Conservation (phyloP, 371 early-diverging fungal species). For the Syncephalis plumigaleata region DNA sequence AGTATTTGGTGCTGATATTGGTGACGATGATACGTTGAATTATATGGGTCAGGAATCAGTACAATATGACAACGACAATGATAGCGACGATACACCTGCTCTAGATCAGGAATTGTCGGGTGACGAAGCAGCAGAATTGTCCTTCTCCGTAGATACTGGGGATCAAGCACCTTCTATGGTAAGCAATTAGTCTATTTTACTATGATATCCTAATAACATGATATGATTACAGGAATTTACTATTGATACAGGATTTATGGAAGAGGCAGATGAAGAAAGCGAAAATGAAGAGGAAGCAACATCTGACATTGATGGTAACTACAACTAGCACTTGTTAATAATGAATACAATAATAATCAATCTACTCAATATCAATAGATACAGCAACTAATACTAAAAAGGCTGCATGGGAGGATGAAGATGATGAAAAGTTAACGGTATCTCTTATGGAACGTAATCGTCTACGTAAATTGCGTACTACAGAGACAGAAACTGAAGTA, state of each 20-base stretch:
- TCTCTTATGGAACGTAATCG: constrained; percentile 41
- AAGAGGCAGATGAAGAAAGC: constrained; percentile 9
- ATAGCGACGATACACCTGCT: constrained; percentile 13
- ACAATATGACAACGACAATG: constrained; percentile 8
- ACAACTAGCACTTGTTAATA: no score
- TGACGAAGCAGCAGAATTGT: neutral
- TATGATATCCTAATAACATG: no score
- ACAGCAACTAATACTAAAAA: no score
- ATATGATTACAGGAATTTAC: constrained; percentile 20
- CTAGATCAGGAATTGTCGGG: constrained; percentile 2
- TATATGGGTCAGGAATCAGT: constrained; percentile 15
- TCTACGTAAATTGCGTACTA: constrained; percentile 56
- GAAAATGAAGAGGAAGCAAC: constrained; percentile 3
- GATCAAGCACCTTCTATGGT: neutral
- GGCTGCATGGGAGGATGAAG: constrained; percentile 65
- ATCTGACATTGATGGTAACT: no score
- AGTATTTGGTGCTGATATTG: constrained; percentile 37
- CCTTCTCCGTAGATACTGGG: neutral
- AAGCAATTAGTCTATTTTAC: constrained; percentile 12
- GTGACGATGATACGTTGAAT: constrained; percentile 13
- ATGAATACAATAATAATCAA: no score
- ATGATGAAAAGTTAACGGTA: constrained; percentile 41
- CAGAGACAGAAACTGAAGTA: constrained; percentile 52
- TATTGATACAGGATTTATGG: constrained; percentile 4
- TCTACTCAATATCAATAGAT: no score